Evolutionary conservation across 495 filamentous ascomycete species (phyloP), one percentile per base, ranked within the genome.

Genomic region (Trichoderma erinaceum): DNA sequence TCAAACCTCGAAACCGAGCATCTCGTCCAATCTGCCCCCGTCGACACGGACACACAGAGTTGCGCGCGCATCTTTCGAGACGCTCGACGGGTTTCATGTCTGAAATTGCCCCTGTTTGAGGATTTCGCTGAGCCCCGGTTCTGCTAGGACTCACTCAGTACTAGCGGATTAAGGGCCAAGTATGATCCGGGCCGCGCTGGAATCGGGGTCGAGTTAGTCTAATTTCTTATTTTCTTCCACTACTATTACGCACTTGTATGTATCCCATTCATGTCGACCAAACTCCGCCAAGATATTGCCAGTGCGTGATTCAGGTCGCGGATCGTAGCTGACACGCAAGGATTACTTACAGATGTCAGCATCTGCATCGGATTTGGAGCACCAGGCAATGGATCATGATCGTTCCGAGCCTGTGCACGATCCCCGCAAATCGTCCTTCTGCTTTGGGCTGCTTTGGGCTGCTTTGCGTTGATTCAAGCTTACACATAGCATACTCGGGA

Each of bases 101-200:
- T 61, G 56, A 61, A 61, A 16, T 61, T 16, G 25, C 56, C 56
- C 25, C 56, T 61, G 56, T 61, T 61, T 61, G 56, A 61, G 16
- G 23, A 61, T 61, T 13, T 18, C 12, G 29, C 5, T 13, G 16
- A 5, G 44, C n/a, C 48, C n/a, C n/a, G 3, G 21, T 18, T 29
- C 29, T 29, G 56, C 56, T 61, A 10, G 56, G 1, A 29, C 29
- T 4, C 29, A 29, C 29, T 29, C 11, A 61, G 2, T 4, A 10
- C 21, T 27, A 4, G 27, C 56, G 56, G 56, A 61, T 18, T 38
- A 3, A 15, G 56, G 25, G n/a, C 16, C 56, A 61, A 61, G 12
- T 12, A 61, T 61, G 15, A 13, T 61, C 56, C 56, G 56, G 27
- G 56, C 10, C 56, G 27, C 21, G 48, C n/a, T 52, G 16, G 48